These are phyloP conservation scores for Xylaria sp. DNA, from an alignment of 2,329 filamentous ascomycete genomes.

Conservation along the genomic window DNA sequence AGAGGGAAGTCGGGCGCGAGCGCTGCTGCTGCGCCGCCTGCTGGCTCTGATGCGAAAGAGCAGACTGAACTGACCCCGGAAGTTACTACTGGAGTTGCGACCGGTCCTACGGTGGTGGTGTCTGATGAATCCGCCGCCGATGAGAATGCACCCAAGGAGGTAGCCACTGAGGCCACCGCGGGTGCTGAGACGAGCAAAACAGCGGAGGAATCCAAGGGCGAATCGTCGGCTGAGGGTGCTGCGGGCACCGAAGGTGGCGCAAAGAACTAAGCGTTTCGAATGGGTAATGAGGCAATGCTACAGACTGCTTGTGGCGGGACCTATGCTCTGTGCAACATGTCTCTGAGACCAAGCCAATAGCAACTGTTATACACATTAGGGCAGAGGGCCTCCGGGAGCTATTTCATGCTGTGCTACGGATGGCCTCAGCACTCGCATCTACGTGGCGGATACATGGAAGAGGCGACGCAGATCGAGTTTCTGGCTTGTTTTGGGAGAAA, in stretches of 20 bases:
- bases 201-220: conserved; percentile 1
- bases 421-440: not conserved
- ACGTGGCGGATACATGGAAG: not conserved
- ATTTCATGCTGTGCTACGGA: not conserved
- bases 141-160: conserved; percentile 6
- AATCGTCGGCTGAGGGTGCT: conserved; percentile 3
- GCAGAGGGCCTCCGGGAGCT: not conserved
- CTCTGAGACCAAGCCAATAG: no score
- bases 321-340: no score
- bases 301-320: not conserved
- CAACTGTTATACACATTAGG: not conserved
- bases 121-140: conserved; percentile 7
- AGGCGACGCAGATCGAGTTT: not conserved
- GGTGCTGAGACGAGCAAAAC: not conserved
- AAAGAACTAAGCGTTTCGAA: not conserved
- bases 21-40: conserved; percentile 7
- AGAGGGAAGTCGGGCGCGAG: conserved; percentile 39
- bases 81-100: conserved; percentile 22
- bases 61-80: conserved; percentile 12
- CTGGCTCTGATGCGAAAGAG: not conserved
- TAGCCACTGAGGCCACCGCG: not conserved
- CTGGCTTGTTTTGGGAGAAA: not conserved
- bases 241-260: not conserved
- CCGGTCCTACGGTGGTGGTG: conserved; percentile 13
- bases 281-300: not conserved